Percentiles rank a stretch among this genome's conserved stretches.
Conservation (phyloP, 805 yeast genomes). For the Grigorovia yakushimaensis region DNA sequence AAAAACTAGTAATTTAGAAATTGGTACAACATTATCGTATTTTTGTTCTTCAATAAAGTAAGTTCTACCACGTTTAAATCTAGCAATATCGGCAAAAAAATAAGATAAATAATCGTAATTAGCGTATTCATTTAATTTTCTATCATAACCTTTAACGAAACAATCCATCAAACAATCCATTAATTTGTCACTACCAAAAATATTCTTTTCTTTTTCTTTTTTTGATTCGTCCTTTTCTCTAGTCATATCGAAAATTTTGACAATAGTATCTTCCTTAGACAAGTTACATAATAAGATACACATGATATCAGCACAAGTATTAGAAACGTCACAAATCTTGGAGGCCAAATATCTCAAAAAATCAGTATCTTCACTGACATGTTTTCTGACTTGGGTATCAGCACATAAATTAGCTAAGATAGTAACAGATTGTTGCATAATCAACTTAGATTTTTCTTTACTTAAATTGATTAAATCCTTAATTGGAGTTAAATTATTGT, state of each 20-base stretch:
- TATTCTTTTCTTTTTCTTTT: slow-evolving; percentile 28
- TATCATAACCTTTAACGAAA: slow-evolving; percentile 75
- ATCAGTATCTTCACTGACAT: slow-evolving; percentile 54
- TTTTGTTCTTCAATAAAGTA: slow-evolving; percentile 65
- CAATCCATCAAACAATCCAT: slow-evolving; percentile 82
- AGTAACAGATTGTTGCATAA: slow-evolving; percentile 61
- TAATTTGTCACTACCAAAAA: slow-evolving; percentile 49
- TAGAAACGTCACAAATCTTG: slow-evolving; percentile 43
- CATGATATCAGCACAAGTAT: slow-evolving; percentile 68
- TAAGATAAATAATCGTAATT: slow-evolving; percentile 75
- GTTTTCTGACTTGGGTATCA: slow-evolving; percentile 49
- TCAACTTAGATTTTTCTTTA: slow-evolving; percentile 41
- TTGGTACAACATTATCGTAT: slow-evolving; percentile 69
- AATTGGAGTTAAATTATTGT: slow-evolving; percentile 61
- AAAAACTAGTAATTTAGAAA: slow-evolving; percentile 72
- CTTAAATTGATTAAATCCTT: slow-evolving; percentile 58
- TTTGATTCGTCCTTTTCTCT: slow-evolving; percentile 20
- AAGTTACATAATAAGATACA: slow-evolving; percentile 78
- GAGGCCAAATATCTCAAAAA: slow-evolving; percentile 42
- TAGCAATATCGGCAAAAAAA: slow-evolving; percentile 83
- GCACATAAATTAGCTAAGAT: slow-evolving; percentile 78
- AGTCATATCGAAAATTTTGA: slow-evolving; percentile 37
- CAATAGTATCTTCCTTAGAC: slow-evolving; percentile 64
- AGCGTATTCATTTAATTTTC: slow-evolving; percentile 61
- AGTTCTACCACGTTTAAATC: slow-evolving; percentile 62